These are phyloP conservation scores for Aspergillus sp. DNA, from an alignment of 2,329 filamentous ascomycete species.

Conservation along the genomic window DNA sequence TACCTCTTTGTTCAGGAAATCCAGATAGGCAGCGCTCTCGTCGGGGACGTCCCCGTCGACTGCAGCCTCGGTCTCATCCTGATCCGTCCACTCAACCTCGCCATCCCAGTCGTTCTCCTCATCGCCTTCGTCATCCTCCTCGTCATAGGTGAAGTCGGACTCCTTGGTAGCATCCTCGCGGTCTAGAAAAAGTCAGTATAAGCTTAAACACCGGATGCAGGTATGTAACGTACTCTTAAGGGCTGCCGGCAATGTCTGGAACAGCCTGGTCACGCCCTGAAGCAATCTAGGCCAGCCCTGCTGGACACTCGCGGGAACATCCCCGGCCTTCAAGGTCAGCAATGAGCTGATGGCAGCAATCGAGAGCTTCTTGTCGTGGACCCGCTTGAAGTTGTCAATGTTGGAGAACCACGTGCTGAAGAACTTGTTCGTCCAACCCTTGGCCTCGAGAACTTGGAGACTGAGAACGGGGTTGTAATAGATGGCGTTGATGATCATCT, in stretches of 20 bases:
- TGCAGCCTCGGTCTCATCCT: constrained; percentile 61
- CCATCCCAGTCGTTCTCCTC: constrained; percentile 82
- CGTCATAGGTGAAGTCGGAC: constrained; percentile 74
- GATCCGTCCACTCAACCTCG: constrained; percentile 66
- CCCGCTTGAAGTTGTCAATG: constrained; percentile 87
- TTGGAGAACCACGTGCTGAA: constrained; percentile 98
- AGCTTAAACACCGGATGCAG: background rate
- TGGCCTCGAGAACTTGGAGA: constrained; percentile 81
- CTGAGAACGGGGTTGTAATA: constrained; percentile 92
- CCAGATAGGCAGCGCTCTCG: constrained; percentile 89
- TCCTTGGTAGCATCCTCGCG: constrained; percentile 89
- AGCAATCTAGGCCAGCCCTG: constrained; percentile 92
- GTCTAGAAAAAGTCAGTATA: constrained; percentile 50
- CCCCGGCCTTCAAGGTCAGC: constrained; percentile 72
- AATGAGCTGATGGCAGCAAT: constrained; percentile 90
- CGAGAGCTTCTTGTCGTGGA: constrained; percentile 98
- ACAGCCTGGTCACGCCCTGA: constrained; percentile 82
- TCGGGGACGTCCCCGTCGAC: constrained; percentile 70
- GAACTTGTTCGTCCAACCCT: constrained; percentile 97
- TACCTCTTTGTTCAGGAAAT: constrained; percentile 91
- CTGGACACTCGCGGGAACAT: constrained; percentile 88
- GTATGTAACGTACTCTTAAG: constrained; percentile 66
- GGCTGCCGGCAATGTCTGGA: constrained; percentile 84
- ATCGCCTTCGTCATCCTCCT: constrained; percentile 70
- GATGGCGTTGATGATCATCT: constrained; percentile 97